Conservation (phyloP, 257 asterid species). For the Solanum okadae region DNA sequence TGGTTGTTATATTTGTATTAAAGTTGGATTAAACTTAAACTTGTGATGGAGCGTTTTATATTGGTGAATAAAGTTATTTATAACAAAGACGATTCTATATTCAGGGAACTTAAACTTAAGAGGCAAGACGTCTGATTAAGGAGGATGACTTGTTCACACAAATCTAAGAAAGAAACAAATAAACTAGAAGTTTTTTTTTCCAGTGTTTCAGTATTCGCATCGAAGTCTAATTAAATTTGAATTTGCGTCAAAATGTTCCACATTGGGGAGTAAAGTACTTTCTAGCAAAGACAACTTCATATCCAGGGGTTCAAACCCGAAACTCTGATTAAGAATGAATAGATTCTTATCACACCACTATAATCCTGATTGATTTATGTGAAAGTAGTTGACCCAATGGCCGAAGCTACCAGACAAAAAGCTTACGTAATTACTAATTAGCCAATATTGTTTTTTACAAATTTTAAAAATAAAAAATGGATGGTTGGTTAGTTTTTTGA, state of each 20-base stretch:
- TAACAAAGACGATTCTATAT: too few relatives aligned
- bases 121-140: too few relatives aligned
- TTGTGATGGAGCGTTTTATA: too few relatives aligned
- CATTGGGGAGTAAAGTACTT: fast-evolving
- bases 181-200: not conserved
- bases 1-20: too few relatives aligned
- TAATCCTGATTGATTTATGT: too few relatives aligned
- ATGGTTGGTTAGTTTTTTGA: conserved; percentile 14
- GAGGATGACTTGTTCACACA: not conserved
- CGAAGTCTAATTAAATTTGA: too few relatives aligned
- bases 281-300: too few relatives aligned
- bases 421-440: conserved; percentile 15
- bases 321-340: too few relatives aligned
- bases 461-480: not conserved
- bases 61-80: too few relatives aligned
- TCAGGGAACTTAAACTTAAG: too few relatives aligned
- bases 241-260: fast-evolving
- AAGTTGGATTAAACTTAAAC: too few relatives aligned
- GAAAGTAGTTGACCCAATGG: conserved; percentile 32
- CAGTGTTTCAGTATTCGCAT: fast-evolving
- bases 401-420: conserved; percentile 12
- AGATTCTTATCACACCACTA: fast-evolving
- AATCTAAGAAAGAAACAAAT: not conserved
- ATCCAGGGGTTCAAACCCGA: fast-evolving
- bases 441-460: not conserved